Evolutionary conservation across 805 yeast species (phyloP), one percentile per base, ranked within the genome.

Genomic region (Metschnikowia colocasiae): DNA sequence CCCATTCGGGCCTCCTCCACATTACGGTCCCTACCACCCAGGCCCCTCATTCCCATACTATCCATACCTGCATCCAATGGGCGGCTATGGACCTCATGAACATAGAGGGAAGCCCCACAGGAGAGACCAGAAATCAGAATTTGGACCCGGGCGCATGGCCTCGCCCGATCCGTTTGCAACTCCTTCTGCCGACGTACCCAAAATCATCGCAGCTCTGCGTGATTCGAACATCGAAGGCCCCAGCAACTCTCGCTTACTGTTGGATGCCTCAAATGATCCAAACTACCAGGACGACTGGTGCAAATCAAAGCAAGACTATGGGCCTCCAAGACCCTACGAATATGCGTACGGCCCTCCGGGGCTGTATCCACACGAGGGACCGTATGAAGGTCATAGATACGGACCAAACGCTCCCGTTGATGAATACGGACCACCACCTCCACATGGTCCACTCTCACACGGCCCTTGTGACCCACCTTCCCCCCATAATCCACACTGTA

Each of bases 1-100:
- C 22, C 50, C 42, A 15, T 50, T 43, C 20, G 51, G 35, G 10
- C 45, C 33, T 4, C 49, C 29, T 26, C 50, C 43, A 23, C 35
- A 13, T 2, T 29, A 20, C 15, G 25, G 45, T 3, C 34, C 34
- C 13, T 25, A 40, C 31, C 52, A 43, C 3, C 33, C 30, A 9
- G 26, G 22, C 34, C 43, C 50, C 2, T 46, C 47, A 29, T 37
- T 31, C 15, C 46, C 39, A n/a, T 33, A 37, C 35, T 26, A 45
- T 15, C 36, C 45, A 8, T 35, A 35, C 16, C 39, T 33, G 25
- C 47, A 29, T 31, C 27, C 42, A 5, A 29, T 37, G 20, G 47
- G 20, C 12, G 38, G 30, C 18, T 30, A 37, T n/a, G 45, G 33
- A 12, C 27, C 38, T 6, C 38, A 19, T n/a, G 38, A 35, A n/a